phyloP scores from a whole-genome alignment of 2,329 filamentous ascomycete species.

The Pleoardoris graminearum region DNA sequence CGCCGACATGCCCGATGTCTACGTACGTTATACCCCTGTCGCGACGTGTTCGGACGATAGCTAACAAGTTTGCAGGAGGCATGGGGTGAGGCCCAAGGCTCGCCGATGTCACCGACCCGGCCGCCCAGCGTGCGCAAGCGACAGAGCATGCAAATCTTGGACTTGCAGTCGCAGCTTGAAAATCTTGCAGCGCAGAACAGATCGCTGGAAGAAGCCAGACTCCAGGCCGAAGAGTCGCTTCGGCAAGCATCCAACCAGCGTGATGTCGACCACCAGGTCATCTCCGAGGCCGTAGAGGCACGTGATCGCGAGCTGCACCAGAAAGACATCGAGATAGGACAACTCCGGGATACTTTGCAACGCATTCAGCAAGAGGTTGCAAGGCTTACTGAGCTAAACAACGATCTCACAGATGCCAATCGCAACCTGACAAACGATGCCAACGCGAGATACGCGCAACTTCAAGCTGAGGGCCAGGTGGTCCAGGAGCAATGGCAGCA shows the following conservation, averaged over 20 bases:
- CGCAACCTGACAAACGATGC: slow-evolving; percentile 75
- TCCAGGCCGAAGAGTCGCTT: slow-evolving; percentile 67
- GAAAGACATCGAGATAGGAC: slow-evolving; percentile 83
- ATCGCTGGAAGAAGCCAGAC: slow-evolving; percentile 71
- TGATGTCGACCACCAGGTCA: slow-evolving; percentile 54
- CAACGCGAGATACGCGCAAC: slow-evolving; percentile 67
- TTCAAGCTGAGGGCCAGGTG: slow-evolving; percentile 67
- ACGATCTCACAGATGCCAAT: slow-evolving; percentile 76
- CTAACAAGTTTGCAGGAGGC: slow-evolving; percentile 70
- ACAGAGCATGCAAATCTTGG: slow-evolving; percentile 93
- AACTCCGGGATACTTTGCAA: slow-evolving; percentile 75
- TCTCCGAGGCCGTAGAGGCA: slow-evolving; percentile 61
- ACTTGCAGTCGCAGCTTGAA: slow-evolving; percentile 84
- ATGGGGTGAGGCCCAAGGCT: slow-evolving; percentile 86
- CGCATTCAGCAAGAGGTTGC: slow-evolving; percentile 81
- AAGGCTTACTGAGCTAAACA: slow-evolving; percentile 80
- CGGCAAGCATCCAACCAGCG: slow-evolving; percentile 59
- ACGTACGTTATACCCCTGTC: slow-evolving; percentile 65
- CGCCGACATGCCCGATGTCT: slow-evolving; percentile 83
- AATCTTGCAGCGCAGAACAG: slow-evolving; percentile 85
- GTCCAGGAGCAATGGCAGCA: slow-evolving; percentile 60
- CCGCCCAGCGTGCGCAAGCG: slow-evolving; percentile 95
- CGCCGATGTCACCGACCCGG: slow-evolving; percentile 88
- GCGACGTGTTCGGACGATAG: slow-evolving; percentile 15
- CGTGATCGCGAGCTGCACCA: slow-evolving; percentile 74